Conservation (phyloP, 2,329 filamentous ascomycete species). For the Paraconiothyrium sp. region DNA sequence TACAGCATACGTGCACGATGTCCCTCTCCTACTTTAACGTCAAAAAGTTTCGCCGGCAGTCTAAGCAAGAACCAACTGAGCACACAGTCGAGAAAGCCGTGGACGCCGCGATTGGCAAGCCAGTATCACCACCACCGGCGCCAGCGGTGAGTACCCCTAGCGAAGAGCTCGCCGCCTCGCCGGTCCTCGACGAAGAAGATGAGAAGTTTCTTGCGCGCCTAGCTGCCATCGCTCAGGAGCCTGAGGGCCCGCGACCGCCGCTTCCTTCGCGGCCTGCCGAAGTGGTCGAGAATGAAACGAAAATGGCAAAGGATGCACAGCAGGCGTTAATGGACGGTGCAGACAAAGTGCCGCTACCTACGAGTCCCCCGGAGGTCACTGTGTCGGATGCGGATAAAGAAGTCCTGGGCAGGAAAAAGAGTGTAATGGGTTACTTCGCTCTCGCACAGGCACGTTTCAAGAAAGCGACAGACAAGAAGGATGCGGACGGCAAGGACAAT, state of each 20-base stretch:
- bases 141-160: slow-evolving; percentile 35
- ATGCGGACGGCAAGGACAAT: slow-evolving; percentile 37
- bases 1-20: slow-evolving; percentile 28
- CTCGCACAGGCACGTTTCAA: slow-evolving; percentile 40
- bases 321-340: slow-evolving; percentile 56
- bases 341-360: slow-evolving; percentile 60
- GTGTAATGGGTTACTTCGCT: slow-evolving; percentile 46
- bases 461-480: slow-evolving; percentile 32
- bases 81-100: slow-evolving; percentile 11
- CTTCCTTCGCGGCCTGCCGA: slow-evolving; percentile 50
- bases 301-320: slow-evolving; percentile 56
- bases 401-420: slow-evolving; percentile 50
- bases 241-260: slow-evolving; percentile 53
- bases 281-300: slow-evolving; percentile 45
- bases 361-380: slow-evolving; percentile 54
- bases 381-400: slow-evolving; percentile 39
- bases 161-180: slow-evolving; percentile 42
- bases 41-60: slow-evolving; percentile 45
- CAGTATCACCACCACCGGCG: slow-evolving; percentile 37
- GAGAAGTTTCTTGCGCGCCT: slow-evolving; percentile 65
- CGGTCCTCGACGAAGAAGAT: slow-evolving; percentile 69
- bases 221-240: slow-evolving; percentile 55
- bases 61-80: slow-evolving; percentile 36
- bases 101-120: slow-evolving; percentile 23
- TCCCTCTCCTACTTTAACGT: slow-evolving; percentile 41